A percentile compares a stretch with the other conserved stretches of the same genome.
phyloP scores from a whole-genome alignment of 257 asterid genomes.

The Ajuga chamaepitys region DNA sequence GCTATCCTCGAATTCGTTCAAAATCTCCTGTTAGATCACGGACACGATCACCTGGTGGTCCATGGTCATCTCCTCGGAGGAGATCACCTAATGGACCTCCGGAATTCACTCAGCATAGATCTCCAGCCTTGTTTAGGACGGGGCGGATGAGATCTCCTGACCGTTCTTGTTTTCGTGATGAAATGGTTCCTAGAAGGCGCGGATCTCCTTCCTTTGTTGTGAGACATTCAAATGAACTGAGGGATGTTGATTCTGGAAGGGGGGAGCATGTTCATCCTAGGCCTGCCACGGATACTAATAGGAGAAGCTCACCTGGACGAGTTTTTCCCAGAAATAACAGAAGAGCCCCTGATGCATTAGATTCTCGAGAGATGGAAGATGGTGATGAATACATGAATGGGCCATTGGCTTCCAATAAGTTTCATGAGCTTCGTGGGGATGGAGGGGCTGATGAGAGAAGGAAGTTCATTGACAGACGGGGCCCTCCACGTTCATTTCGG shows the following conservation, averaged over 20 bases:
- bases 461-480: conserved; percentile 62
- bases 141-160: conserved; percentile 80
- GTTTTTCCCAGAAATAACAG: conserved; percentile 38
- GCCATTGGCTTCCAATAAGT: conserved; percentile 35
- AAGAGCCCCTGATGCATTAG: conserved; percentile 51
- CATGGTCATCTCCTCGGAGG: conserved; percentile 70
- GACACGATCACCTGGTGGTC: conserved; percentile 65
- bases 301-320: conserved; percentile 50
- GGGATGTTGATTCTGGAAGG: conserved; percentile 51
- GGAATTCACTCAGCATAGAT: conserved; percentile 45
- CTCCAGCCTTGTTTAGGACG: conserved; percentile 48
- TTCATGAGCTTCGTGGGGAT: conserved; percentile 39
- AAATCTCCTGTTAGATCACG: conserved; percentile 68
- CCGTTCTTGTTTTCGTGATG: conserved; percentile 56
- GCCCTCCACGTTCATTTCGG: conserved; percentile 40
- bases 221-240: conserved; percentile 40
- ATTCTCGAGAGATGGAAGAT: conserved; percentile 53
- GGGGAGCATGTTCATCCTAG: conserved; percentile 56
- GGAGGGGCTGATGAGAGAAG: conserved; percentile 63
- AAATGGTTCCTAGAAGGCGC: conserved; percentile 58
- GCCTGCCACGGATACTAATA: conserved; percentile 35
- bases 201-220: conserved; percentile 52
- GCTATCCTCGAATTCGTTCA: conserved; percentile 44
- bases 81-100: conserved; percentile 53
- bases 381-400: conserved; percentile 48